Evolutionary conservation across 2,329 filamentous ascomycete species (phyloP).

Genomic region (Dactylella cylindrospora): DNA sequence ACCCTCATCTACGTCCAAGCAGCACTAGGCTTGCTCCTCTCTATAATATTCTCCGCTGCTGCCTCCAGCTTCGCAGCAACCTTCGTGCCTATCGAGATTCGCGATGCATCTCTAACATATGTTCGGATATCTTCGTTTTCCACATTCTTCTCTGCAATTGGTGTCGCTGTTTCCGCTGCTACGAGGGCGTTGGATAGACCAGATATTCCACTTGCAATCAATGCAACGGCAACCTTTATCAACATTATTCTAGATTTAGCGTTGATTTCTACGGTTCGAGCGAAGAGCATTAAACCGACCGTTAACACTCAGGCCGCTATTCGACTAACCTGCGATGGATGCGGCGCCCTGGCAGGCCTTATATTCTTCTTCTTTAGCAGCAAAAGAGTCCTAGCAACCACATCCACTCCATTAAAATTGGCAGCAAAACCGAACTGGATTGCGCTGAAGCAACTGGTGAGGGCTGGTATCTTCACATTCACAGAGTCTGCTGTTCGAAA

Average conservation of each 20-base stretch:
- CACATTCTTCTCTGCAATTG: conserved; percentile 63
- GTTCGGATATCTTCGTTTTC: conserved; percentile 66
- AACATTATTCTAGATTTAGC: conserved; percentile 70
- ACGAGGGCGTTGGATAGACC: conserved; percentile 68
- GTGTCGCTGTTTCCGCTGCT: conserved; percentile 63
- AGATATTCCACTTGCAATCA: conserved; percentile 69
- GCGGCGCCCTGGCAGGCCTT: conserved; percentile 61
- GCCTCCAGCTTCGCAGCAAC: conserved; percentile 60
- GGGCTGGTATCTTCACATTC: conserved; percentile 64
- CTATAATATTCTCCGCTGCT: conserved; percentile 60
- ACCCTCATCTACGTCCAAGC: conserved; percentile 66
- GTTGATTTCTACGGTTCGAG: conserved; percentile 66
- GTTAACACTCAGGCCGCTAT: conserved; percentile 67
- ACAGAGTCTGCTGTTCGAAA: conserved; percentile 68
- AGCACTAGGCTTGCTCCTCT: conserved; percentile 62
- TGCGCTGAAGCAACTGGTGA: conserved; percentile 58
- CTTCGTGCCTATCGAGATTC: conserved; percentile 65
- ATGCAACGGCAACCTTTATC: conserved; percentile 63
- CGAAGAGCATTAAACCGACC: conserved; percentile 57
- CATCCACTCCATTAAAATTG: conserved; percentile 5
- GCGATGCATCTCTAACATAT: conserved; percentile 63
- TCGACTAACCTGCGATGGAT: conserved; percentile 63
- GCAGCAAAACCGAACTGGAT: conserved; percentile 52
- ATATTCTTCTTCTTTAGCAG: conserved; percentile 61
- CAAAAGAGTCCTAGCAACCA: conserved; percentile 26